Conservation (phyloP, 2,329 filamentous ascomycete species). For the Nothomitra cinnamomea region DNA sequence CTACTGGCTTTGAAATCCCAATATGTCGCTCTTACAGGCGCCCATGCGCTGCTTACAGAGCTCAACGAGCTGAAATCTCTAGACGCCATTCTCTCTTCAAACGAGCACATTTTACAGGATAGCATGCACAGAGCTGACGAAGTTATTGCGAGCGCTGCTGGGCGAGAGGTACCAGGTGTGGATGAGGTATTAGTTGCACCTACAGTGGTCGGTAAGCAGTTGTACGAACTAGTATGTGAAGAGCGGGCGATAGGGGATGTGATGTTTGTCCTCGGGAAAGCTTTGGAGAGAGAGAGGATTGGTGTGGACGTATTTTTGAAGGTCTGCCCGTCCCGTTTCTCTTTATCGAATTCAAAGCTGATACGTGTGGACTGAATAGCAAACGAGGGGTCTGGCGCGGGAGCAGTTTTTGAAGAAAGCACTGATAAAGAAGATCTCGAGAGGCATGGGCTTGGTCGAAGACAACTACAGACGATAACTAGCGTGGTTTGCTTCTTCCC, state of each 20-base stretch:
- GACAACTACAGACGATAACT: background rate
- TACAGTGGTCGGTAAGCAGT: conserved; percentile 79
- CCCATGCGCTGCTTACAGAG: conserved; percentile 57
- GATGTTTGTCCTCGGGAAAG: conserved; percentile 63
- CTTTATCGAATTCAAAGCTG: background rate
- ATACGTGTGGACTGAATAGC: conserved; percentile 15
- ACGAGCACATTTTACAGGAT: conserved; percentile 61
- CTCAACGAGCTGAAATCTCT: conserved; percentile 53
- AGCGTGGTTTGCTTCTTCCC: background rate
- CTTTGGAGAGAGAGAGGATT: conserved; percentile 56
- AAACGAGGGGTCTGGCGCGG: conserved; percentile 52
- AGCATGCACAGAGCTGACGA: conserved; percentile 63
- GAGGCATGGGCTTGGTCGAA: conserved; percentile 50
- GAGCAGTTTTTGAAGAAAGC: conserved; percentile 79
- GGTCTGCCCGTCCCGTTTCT: conserved; percentile 24
- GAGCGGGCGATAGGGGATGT: conserved; percentile 75
- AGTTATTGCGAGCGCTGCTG: conserved; percentile 56
- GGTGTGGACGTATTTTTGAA: conserved; percentile 59
- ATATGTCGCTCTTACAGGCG: conserved; percentile 54
- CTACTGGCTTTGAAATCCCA: conserved; percentile 65
- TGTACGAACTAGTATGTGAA: conserved; percentile 79
- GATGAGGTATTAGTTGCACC: conserved; percentile 89
- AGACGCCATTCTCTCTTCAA: conserved; percentile 52
- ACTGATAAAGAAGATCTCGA: conserved; percentile 57
- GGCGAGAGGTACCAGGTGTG: conserved; percentile 54